Base-by-base conservation (phyloP, 73 alveolate species). In the Loxodes magnus region DNA sequence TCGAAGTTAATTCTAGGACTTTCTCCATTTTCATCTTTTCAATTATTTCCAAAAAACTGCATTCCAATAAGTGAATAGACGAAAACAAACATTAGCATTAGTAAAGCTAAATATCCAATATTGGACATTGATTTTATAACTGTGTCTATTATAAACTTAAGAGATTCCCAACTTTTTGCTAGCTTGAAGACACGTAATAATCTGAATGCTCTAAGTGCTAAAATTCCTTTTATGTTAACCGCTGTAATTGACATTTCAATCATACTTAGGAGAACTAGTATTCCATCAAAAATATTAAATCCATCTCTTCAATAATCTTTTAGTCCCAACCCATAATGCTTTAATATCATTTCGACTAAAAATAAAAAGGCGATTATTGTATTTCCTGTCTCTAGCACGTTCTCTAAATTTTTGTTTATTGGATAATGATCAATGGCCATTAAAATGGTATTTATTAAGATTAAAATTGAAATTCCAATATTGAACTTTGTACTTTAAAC, bases 51-150 rank as follows among this genome's bases (percentile, higher is more conserved):
- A 60, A 80, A 85, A 27, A 88, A 42, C 56, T 89, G 84, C 97
- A 89, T 89, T 36, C 99, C 99, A 38, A 89, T 49, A 35, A 93
- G 61, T 35, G 93, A 82, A 48, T 72, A 92, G 20, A 92, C 85
- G 71, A 88, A 88, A 16, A 92, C 67, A 64, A 88, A 84, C 57
- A 92, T 73, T 30, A 92, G 46, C 12, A 88, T 72, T 27, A 92
- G 84, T 14, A 82, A 29, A 19, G 86, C 77, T 20, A 92, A 56
- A 60, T 92, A 92, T 29, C 81, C 58, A 25, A 88, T 15, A n/a
- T 9, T 12, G 14, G 14, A 16, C 48, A 59, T 4, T 55, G 67
- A 4, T 38, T 35, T n/a, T 33, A 26, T 14, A 21, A 61, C 77
- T 0, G 67, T 63, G 30, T 38, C 23, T 0, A 70, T 43, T 7